Evolutionary conservation across 2,329 filamentous ascomycete genomes (phyloP).

Genomic region (Sclerotinia subarctica): DNA sequence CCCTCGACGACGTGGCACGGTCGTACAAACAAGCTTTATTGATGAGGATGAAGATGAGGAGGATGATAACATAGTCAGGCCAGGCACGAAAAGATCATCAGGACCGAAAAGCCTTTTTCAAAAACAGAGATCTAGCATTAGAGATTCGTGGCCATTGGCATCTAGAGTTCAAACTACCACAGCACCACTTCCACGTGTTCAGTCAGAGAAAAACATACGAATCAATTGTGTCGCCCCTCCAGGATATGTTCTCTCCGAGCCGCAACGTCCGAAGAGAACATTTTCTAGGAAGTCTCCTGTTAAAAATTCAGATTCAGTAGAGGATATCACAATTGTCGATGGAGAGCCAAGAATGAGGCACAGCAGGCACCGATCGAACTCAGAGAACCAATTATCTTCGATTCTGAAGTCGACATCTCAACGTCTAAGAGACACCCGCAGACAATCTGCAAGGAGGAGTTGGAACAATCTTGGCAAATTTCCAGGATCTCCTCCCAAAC

Average conservation of each 20-base stretch:
- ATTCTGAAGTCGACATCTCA: slow-evolving; percentile 22
- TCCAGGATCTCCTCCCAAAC: slow-evolving; percentile 26
- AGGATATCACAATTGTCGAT: slow-evolving; percentile 6
- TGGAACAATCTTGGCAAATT: slow-evolving; percentile 13
- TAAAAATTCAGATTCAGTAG: slow-evolving; percentile 17
- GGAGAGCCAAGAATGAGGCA: background rate
- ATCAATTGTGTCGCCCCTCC: slow-evolving; percentile 32
- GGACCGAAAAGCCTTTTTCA: slow-evolving; percentile 25
- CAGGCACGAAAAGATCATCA: slow-evolving; percentile 22
- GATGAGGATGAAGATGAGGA: slow-evolving; percentile 16
- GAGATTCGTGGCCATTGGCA: slow-evolving; percentile 36
- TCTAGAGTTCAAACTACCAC: slow-evolving; percentile 22
- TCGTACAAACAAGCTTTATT: background rate
- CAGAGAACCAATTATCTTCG: slow-evolving; percentile 16
- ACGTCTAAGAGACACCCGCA: slow-evolving; percentile 17
- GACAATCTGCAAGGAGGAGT: slow-evolving; percentile 2
- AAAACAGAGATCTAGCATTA: slow-evolving; percentile 26
- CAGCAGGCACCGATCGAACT: background rate
- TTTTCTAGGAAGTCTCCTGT: slow-evolving; percentile 12
- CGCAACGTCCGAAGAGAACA: slow-evolving; percentile 26
- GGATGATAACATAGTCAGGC: slow-evolving; percentile 15
- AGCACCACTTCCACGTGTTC: slow-evolving; percentile 19
- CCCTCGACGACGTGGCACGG: background rate
- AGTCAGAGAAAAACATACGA: slow-evolving; percentile 27
- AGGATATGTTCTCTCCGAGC: slow-evolving; percentile 30